Base-by-base conservation (phyloP, 2,329 filamentous ascomycete species). In the Proliferodiscus dingleyae region DNA sequence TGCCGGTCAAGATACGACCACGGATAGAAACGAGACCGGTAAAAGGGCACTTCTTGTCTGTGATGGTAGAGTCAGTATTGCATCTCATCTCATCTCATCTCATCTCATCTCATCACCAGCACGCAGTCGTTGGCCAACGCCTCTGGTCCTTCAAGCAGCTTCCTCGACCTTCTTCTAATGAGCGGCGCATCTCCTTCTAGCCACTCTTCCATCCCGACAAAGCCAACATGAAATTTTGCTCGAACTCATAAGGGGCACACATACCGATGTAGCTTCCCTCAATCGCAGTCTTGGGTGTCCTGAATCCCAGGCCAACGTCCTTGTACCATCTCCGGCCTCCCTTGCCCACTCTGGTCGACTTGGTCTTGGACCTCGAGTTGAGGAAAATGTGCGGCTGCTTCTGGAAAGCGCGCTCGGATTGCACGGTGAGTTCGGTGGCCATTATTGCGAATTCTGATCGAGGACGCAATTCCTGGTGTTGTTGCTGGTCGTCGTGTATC, bases 21-120 rank as follows among this genome's bases (percentile, higher is more conserved):
- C 93, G 93, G 81, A 98, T 98, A 61, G 93, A 97, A 73, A 98
- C 90, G 73, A 91, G 81, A 72, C 94, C 94, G 65, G 89, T 95
- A 86, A 98, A 98, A 64, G 93, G 93, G 87, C 93, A 98, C 83
- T 98, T 98, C 89, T 98, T 98, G 86, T 98, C 93, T 95, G 69
- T 66, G 16, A 40, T 24, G 37, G 22, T 28, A 45, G 44, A 37
- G 45, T 61, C 46, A 62, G 57, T 49, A 57, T 50, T 19, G 33
- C 34, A 19, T 23, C n/a, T n/a, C n/a, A n/a, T n/a, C n/a, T n/a
- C n/a, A n/a, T n/a, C n/a, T n/a, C n/a, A n/a, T n/a, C n/a, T n/a
- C n/a, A n/a, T n/a, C n/a, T n/a, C n/a, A n/a, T n/a, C n/a, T n/a
- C n/a, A n/a, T n/a, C n/a, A n/a, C n/a, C n/a, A n/a, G n/a, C n/a